Conservation (phyloP, 148 eudicot genomes). For the Rhododendron mucronatum region DNA sequence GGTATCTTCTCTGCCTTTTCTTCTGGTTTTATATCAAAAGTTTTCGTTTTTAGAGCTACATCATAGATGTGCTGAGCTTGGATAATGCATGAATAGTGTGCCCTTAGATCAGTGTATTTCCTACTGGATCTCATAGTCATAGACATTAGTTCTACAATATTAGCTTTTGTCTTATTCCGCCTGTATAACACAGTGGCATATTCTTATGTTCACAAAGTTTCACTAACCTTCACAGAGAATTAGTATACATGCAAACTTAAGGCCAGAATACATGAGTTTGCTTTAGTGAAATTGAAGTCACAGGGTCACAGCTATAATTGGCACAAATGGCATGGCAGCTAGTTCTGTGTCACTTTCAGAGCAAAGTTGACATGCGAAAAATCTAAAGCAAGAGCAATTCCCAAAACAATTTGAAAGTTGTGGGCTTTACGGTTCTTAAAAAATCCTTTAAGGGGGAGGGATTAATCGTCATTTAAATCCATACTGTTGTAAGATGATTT, state of each 20-base stretch:
- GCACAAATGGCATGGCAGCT: not conserved
- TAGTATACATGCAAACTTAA: not conserved
- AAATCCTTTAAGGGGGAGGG: not conserved
- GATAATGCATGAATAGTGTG: not conserved
- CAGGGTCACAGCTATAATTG: not conserved
- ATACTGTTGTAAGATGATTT: not conserved
- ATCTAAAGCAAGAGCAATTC: not conserved
- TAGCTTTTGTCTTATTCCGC: not conserved
- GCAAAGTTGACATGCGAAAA: not conserved
- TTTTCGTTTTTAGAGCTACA: not conserved
- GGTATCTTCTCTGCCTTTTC: not conserved
- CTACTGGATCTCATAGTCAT: not conserved
- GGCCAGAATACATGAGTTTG: slow-evolving; percentile 1
- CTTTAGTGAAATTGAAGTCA: not conserved
- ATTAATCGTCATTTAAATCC: not conserved
- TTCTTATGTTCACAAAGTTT: not conserved
- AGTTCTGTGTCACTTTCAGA: not conserved
- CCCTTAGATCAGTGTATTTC: not conserved
- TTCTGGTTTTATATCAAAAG: not conserved
- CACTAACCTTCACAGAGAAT: not conserved
- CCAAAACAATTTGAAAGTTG: not conserved
- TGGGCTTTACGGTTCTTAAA: not conserved
- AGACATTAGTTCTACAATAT: not conserved
- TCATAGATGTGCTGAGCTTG: not conserved
- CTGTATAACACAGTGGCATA: not conserved